Base-by-base conservation (phyloP, 2,329 filamentous ascomycete genomes). In the Alternaria viburni region DNA sequence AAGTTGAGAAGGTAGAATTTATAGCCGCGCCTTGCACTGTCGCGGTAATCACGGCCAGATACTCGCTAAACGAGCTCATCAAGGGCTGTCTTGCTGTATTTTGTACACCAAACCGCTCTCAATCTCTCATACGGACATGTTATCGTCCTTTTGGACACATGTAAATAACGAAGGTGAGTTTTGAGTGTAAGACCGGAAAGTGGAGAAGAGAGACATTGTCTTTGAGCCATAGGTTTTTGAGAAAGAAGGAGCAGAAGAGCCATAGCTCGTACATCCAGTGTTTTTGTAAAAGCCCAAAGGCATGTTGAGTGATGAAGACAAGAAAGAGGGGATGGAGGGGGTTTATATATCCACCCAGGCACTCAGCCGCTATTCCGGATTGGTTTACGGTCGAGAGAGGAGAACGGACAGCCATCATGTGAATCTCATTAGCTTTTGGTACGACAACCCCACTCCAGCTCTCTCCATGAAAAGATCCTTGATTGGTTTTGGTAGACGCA, bases 21-120 rank as follows among this genome's bases (percentile, higher is more conserved):
- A 36, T n/a, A 36, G 0, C 32, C 7, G 15, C 32, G 8, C 2
- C 0, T 36, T 1, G 0, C 4, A 10, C 32, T 36, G n/a, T 13
- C 6, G 13, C 13, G 2, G 6, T 0, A 15, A 6, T 15, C 3
- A 15, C 30, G 6, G 6, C 30, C 12, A 32, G 30, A 15, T 32
- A 6, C 12, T 32, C 30, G 30, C 30, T 6, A 32, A 4, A 32
- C 2, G 3, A 32, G 30, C 30, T 32, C 30, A 32, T 32, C 1
- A 7, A 32, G 6, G 12, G 12, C 30, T 15, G 1, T 32, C 2
- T 32, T 7, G 12, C 5, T 8, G 6, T 32, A 4, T 32, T 32
- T 32, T 32, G 6, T 1, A 15, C 6, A 15, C 30, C 30, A 1
- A 3, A 21, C 21, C 21, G 21, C 21, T 21, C 21, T 21, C 21